Evolutionary conservation across 257 asterid genomes (phyloP).

Genomic region (Handroanthus guayacan): DNA sequence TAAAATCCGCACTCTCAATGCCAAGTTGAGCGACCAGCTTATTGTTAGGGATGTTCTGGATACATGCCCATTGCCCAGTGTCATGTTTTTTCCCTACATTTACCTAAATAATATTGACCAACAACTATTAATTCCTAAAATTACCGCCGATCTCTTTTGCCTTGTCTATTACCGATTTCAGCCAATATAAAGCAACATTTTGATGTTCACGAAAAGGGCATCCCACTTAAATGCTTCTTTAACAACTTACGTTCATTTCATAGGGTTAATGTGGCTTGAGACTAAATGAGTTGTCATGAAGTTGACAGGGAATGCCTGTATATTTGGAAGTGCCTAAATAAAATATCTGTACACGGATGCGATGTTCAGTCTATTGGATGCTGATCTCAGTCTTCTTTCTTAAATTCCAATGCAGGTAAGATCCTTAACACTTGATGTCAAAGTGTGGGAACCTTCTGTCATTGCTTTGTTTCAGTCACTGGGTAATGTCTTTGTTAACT

Average conservation of each 20-base stretch:
- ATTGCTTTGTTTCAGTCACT: constrained; percentile 77
- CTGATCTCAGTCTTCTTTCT: constrained; percentile 30
- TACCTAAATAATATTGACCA: neutral
- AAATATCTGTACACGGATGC: neutral
- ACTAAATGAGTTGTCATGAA: neutral
- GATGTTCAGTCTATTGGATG: constrained; percentile 19
- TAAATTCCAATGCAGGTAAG: constrained; percentile 67
- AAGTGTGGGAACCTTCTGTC: constrained; percentile 92
- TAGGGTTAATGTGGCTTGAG: neutral
- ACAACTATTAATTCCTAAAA: neutral
- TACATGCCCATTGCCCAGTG: neutral
- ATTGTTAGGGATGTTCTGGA: neutral
- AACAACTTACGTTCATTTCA: neutral
- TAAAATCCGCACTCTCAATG: neutral
- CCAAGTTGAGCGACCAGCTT: neutral
- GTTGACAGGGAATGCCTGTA: constrained; percentile 16
- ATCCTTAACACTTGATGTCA: constrained; percentile 86
- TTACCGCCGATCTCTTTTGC: neutral
- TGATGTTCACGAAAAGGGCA: neutral
- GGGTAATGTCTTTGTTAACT: constrained; percentile 81
- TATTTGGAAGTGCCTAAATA: neutral
- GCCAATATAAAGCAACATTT: neutral
- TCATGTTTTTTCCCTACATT: neutral
- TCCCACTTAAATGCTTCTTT: neutral
- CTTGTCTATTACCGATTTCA: neutral